Conservation (phyloP, 805 yeast genomes). For the Brettanomyces naardenensis region DNA sequence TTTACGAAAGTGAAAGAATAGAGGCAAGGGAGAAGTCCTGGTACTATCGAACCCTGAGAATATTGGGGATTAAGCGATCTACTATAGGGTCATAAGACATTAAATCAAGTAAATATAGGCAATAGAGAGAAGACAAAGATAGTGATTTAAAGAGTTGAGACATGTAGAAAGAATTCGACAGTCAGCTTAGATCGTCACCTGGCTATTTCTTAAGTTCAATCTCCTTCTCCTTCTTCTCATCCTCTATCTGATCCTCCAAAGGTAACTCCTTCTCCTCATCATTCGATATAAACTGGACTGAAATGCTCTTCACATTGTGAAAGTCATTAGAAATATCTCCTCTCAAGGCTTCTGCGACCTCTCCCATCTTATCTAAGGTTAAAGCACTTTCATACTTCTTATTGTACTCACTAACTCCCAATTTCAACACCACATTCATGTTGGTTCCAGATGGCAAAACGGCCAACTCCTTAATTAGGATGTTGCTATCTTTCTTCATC, state of each 20-base stretch:
- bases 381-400: conserved; percentile 20
- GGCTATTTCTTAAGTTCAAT: background rate
- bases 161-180: too few species aligned
- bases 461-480: conserved; percentile 31
- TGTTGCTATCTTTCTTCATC: conserved; percentile 26
- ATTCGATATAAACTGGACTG: conserved; percentile 25
- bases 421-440: conserved; percentile 30
- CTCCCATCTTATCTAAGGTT: conserved; percentile 27
- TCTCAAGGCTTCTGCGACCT: conserved; percentile 19
- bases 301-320: conserved; percentile 25
- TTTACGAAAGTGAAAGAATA: conserved; percentile 42
- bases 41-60: conserved; percentile 27
- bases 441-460: conserved; percentile 50
- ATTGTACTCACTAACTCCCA: conserved; percentile 26
- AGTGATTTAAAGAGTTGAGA: too few species aligned
- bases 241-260: conserved; percentile 6
- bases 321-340: conserved; percentile 27
- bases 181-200: too few species aligned
- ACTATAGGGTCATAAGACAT: too few species aligned
- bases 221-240: conserved; percentile 2
- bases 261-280: conserved; percentile 6
- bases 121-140: too few species aligned
- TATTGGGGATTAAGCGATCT: conserved; percentile 37
- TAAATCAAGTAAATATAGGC: too few species aligned
- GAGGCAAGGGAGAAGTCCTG: conserved; percentile 23